Percentiles rank a stretch among this genome's conserved stretches.
phyloP scores from a whole-genome alignment of 2,329 filamentous ascomycete species.

The Xylariaceae sp. region DNA sequence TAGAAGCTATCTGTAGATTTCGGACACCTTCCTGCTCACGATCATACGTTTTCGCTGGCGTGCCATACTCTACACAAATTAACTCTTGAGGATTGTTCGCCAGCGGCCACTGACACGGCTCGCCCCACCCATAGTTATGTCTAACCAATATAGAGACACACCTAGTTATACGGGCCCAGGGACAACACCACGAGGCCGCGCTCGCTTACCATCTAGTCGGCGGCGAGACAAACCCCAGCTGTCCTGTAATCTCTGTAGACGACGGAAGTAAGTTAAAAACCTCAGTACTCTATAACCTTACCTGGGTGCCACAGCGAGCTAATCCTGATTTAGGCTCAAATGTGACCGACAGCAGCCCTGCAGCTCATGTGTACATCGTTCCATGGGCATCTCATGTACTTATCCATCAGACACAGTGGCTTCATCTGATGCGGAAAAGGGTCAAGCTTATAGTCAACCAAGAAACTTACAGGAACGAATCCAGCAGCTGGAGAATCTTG shows the following conservation, averaged over 20 bases:
- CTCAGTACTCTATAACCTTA: no score
- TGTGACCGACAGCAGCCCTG: constrained; percentile 34
- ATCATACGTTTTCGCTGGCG: no score
- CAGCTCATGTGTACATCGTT: constrained; percentile 24
- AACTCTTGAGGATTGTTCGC: no score
- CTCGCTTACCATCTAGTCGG: constrained; percentile 27
- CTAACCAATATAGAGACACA: no score
- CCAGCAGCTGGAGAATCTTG: constrained; percentile 41
- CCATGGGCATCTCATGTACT: constrained; percentile 27
- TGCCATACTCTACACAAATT: no score
- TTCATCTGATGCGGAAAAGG: constrained; percentile 17
- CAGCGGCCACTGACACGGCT: no score
- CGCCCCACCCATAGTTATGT: no score
- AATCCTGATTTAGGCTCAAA: constrained; percentile 28
- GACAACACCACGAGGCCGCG: constrained; percentile 12
- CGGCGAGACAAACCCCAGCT: constrained; percentile 42
- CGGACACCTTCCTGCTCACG: no score
- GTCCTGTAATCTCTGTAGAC: constrained; percentile 39
- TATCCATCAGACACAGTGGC: constrained; percentile 20
- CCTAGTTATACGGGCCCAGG: constrained; percentile 4
- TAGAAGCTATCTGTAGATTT: no score
- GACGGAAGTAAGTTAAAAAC: constrained; percentile 38
- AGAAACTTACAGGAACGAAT: constrained; percentile 32
- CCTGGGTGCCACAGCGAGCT: background rate
- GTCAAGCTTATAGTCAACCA: constrained; percentile 3